Evolutionary conservation across 2,329 filamentous ascomycete species (phyloP), one percentile per base, ranked within the genome.

Genomic region (Exophiala bonariae): DNA sequence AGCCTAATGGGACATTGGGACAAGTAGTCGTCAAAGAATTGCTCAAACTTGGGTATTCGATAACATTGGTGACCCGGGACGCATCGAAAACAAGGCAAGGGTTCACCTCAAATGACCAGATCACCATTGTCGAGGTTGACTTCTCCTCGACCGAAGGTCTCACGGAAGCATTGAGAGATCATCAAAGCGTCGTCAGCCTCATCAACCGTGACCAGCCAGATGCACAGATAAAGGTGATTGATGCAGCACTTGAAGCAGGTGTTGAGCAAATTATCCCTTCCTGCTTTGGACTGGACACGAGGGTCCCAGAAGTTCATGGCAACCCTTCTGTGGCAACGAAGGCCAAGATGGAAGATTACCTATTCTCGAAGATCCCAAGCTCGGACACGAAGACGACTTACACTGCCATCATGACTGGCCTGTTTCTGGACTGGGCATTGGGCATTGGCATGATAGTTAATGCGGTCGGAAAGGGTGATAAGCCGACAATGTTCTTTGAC

Each of bases 361-460:
- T 46, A 7, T 13, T 39, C n/a, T 36, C 23, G 17, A 38, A 40
- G 17, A 32, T 51, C 31, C 45, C 47, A 17, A 44, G 41, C 18
- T 44, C 39, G 23, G 50, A 66, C 38, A 34, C 13, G 32, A 34
- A 14, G 5, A 14, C 23, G 41, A 58, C 60, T 10, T 67, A 59
- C 54, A 66, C 64, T 4, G 53, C 57, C 44, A 48, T 67, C 37
- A 38, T 49, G 41, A 63, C 53, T 36, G 62, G 62, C 11, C 44
- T 59, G 2, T 66, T 67, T 39, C 56, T 66, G 28, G 63, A 67
- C 52, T 61, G 57, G 60, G 47, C 47, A 41, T 48, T 65, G 23
- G 41, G 44, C 10, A 41, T 31, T 4, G 47, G 54, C 10, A 59
- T 61, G 49, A 38, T 61, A 30, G 44, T 70, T 40, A 60, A 70